Conservation (phyloP, 257 asterid genomes). For the Solanum chmielewskii region DNA sequence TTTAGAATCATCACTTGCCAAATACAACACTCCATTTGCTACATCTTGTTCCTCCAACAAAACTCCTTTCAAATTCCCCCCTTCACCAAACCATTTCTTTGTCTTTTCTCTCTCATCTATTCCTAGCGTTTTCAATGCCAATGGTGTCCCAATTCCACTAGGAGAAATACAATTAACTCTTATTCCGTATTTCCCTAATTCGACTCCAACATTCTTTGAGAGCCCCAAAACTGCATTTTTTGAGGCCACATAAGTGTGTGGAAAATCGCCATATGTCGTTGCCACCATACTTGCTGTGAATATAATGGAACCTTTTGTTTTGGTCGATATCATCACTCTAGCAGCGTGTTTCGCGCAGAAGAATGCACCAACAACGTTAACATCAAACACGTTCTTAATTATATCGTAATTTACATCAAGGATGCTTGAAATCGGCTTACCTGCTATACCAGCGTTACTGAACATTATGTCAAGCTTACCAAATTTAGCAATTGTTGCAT, state of each 20-base stretch:
- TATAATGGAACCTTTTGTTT: not conserved
- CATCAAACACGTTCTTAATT: not conserved
- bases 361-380: not conserved
- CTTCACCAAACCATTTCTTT: not conserved
- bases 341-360: not conserved
- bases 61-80: not conserved
- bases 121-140: not conserved
- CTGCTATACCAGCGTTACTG: not conserved
- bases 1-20: not conserved
- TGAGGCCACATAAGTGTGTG: not conserved
- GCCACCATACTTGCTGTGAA: not conserved
- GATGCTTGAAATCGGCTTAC: not conserved
- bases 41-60: not conserved
- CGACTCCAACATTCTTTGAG: not conserved
- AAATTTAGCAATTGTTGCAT: not conserved
- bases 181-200: not conserved
- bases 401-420: not conserved
- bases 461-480: constrained; percentile 1
- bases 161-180: not conserved
- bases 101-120: not conserved
- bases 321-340: not conserved
- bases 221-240: not conserved
- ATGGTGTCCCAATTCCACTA: not conserved
- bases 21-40: not conserved
- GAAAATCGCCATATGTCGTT: rapidly evolving